Base-by-base conservation (phyloP, 306 rosid species). In the Castanea crenata region DNA sequence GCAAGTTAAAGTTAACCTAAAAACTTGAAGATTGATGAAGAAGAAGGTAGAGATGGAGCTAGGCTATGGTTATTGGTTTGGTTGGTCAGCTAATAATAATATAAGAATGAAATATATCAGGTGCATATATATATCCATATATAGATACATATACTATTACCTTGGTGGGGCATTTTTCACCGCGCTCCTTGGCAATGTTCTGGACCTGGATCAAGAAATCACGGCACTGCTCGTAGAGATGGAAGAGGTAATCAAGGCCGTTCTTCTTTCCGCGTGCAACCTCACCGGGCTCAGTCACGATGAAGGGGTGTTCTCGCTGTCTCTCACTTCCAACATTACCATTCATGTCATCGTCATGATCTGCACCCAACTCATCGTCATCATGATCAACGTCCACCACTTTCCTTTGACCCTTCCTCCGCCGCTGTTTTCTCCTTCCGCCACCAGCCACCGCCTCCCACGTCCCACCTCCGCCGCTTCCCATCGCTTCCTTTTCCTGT, bases 261-360 rank as follows among this genome's bases (percentile, higher is more conserved):
- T 95, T 95, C 90, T 95, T 95, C 76, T 95, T 95, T 76, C 99
- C 99, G 79, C 99, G 97, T 74, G 99, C 99, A 70, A 93, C 99
- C 77, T 95, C 99, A 63, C 98, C 99, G 6, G 97, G 98, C 80
- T 95, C 99, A 6, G 99, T 95, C 46, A 95, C 99, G 25, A 95
- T 93, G 80, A 95, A 93, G 0, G 99, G 99, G 58, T 95, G 99
- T 79, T 95, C 99, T 29, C 99, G 77, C 80, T 86, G 94, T 74
- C 99, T 85, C 87, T 95, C 97, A 8, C 85, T 44, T 2, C 85
- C 78, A 49, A 49, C 15, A 34, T 65, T 54, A 1, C 35, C 81
- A 1, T 85, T 78, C 0, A 83, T 79, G 6, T 86, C 90, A 5
- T 57, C 92, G 0, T 84, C 86, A 1, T 75, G 86, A 0, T 76